phyloP scores from a whole-genome alignment of 805 yeast species.

The Saccharomycopsis guyanensis region DNA sequence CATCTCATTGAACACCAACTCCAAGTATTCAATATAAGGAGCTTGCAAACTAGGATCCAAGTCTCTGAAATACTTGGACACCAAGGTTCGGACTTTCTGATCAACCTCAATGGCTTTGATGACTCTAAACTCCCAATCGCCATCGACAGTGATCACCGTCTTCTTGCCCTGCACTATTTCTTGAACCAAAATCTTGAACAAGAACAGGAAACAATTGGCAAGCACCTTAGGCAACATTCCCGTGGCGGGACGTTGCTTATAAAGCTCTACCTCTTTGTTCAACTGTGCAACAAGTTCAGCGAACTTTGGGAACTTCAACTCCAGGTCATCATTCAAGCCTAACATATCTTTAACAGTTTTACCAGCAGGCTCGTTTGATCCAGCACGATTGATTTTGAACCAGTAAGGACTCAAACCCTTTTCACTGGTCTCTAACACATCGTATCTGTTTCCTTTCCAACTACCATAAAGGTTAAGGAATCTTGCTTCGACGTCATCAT shows the following conservation, averaged over 20 bases:
- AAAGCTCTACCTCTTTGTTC: conserved; percentile 24
- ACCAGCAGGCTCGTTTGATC: conserved; percentile 28
- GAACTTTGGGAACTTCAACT: conserved; percentile 50
- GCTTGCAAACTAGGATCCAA: not conserved
- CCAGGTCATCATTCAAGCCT: conserved; percentile 31
- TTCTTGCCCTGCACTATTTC: conserved; percentile 44
- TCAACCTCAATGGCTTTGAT: conserved; percentile 66
- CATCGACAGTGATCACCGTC: conserved; percentile 59
- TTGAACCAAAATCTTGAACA: conserved; percentile 55
- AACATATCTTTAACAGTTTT: conserved; percentile 38
- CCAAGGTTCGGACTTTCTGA: conserved; percentile 34
- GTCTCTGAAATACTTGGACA: conserved; percentile 23
- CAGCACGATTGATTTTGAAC: conserved; percentile 49
- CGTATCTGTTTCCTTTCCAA: conserved; percentile 49
- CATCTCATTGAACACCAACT: conserved; percentile 29
- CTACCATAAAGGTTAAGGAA: conserved; percentile 61
- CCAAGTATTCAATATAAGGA: conserved; percentile 24
- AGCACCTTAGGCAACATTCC: conserved; percentile 28
- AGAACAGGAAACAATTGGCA: conserved; percentile 42
- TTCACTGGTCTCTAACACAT: conserved; percentile 69
- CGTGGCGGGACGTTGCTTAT: conserved; percentile 24
- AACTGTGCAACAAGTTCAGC: conserved; percentile 30
- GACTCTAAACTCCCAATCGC: conserved; percentile 63
- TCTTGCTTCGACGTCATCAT: conserved; percentile 61
- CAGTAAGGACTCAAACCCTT: conserved; percentile 81